Base-by-base conservation (phyloP, 805 yeast species). In the Isabelozyma heimii region DNA sequence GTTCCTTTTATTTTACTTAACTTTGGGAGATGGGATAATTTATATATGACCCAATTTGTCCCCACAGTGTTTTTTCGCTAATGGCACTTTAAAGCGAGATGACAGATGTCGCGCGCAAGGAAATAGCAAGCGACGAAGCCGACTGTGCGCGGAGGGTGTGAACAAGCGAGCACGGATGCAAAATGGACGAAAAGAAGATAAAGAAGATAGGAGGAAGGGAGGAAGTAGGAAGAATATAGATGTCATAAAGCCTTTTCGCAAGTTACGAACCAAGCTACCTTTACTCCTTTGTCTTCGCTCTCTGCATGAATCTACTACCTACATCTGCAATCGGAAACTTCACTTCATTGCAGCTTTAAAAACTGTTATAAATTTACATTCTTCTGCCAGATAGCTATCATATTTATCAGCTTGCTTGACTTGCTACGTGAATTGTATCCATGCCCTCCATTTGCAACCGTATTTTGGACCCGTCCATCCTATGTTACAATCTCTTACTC, bases 91-190 rank as follows among this genome's bases (percentile, higher is more conserved):
- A 17, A 14, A 40, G 43, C 43, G 43, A 40, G 43, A 40, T 40
- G 27, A 14, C 10, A 9, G 17, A 20, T 26, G 43, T 14, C 14
- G 14, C 17, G 47, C n/a, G 35, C 13, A 12, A 24, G 27, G 39
- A 28, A 30, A 44, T 37, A 10, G 48, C 37, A 30, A 51, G 42
- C 8, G 47, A 37, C 14, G 38, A 14, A 6, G 51, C 20, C 12
- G 27, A 13, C 2, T 4, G 5, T 14, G 40, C 40, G 35, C 35
- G 35, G n/a, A 30, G 35, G 35, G 35, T 2, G 35, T 7, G 35
- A 9, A 9, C n/a, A 14, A 37, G 40, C 40, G 40, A 37, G 40
- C 40, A 6, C 6, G 13, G 14, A 13, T 37, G 15, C 15, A 30
- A 30, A 30, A 30, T 5, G 35, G 5, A 20, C 35, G 35, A 13